Percentiles rank a stretch among this genome's conserved stretches.
Evolutionary conservation across 2,329 filamentous ascomycete genomes (phyloP).

Genomic region (Ampelomyces quisqualis): DNA sequence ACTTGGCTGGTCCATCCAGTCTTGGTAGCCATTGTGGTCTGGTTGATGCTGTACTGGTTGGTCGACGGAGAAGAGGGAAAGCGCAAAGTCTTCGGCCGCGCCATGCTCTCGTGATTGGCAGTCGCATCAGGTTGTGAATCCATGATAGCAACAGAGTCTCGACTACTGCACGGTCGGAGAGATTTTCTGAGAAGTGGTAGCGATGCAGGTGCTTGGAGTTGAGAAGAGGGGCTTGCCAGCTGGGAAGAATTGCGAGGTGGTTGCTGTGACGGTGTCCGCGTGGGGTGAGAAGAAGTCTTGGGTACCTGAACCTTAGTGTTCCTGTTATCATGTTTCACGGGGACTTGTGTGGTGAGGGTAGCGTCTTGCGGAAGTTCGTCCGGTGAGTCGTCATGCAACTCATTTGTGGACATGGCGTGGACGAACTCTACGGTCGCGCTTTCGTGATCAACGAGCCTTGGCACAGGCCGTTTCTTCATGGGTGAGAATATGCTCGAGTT

Average conservation of each 20-base stretch:
- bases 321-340: slow-evolving; percentile 15
- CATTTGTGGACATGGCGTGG: slow-evolving; percentile 13
- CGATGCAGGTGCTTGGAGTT: slow-evolving; percentile 19
- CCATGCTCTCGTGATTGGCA: slow-evolving; percentile 27
- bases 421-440: slow-evolving; percentile 24
- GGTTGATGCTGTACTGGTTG: slow-evolving; percentile 41
- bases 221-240: slow-evolving; percentile 20
- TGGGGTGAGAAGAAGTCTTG: slow-evolving; percentile 42
- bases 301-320: slow-evolving; percentile 38
- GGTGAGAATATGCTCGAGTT: slow-evolving; percentile 33
- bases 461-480: slow-evolving; percentile 4
- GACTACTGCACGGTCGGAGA: slow-evolving; percentile 27
- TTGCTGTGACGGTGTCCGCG: slow-evolving; percentile 26
- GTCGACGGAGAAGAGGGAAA: slow-evolving; percentile 43
- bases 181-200: slow-evolving; percentile 16
- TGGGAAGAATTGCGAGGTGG: slow-evolving; percentile 20
- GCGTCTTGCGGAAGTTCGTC: slow-evolving; percentile 37
- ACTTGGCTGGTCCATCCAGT: slow-evolving; percentile 36
- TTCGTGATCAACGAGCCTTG: slow-evolving; percentile 23
- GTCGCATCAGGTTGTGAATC: slow-evolving; percentile 48
- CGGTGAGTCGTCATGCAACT: slow-evolving; percentile 23
- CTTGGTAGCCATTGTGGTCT: slow-evolving; percentile 35
- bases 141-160: slow-evolving; percentile 46
- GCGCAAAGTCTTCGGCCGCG: slow-evolving; percentile 28
- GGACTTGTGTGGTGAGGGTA: slow-evolving; percentile 15